These are phyloP conservation scores for Ramichloridium luteum DNA, from an alignment of 2,329 filamentous ascomycete genomes.

Conservation along the genomic window DNA sequence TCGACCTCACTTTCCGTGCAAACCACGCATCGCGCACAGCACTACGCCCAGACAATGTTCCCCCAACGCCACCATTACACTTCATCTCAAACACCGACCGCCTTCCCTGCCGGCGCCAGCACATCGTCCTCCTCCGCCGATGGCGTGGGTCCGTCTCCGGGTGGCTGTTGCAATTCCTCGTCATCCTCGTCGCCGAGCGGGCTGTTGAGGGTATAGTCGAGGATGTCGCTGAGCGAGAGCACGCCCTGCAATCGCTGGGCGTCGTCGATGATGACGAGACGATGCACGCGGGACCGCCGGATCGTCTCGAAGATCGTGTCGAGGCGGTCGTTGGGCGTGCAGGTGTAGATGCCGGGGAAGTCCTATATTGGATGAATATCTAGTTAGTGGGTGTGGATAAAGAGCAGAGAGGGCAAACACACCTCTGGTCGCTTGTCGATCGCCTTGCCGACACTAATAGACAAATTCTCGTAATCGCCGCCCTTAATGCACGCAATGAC, in stretches of 20 bases:
- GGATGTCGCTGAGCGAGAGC: slow-evolving; percentile 87
- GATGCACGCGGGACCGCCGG: slow-evolving; percentile 84
- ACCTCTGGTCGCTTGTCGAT: slow-evolving; percentile 71
- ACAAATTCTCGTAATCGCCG: slow-evolving; percentile 80
- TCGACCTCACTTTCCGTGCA: no score
- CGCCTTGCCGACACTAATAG: slow-evolving; percentile 76
- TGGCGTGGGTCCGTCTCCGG: no score
- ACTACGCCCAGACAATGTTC: no score
- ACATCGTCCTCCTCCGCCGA: no score
- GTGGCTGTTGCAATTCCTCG: no score
- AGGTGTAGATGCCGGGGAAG: slow-evolving; percentile 94
- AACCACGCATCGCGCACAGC: no score
- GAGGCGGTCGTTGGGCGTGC: slow-evolving; percentile 77
- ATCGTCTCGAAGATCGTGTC: slow-evolving; percentile 97
- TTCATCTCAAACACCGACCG: no score
- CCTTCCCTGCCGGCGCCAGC: no score
- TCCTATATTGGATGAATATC: slow-evolving; percentile 41
- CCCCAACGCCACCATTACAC: no score
- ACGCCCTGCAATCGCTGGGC: slow-evolving; percentile 75
- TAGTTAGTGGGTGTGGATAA: background rate
- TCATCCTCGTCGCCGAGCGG: slow-evolving; percentile 20
- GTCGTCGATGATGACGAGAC: slow-evolving; percentile 86
- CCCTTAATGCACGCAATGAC: slow-evolving; percentile 94
- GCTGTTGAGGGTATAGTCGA: slow-evolving; percentile 69
- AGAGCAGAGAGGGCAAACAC: slow-evolving; percentile 17